Base-by-base conservation (phyloP, 1,284 basidiomycete species). In the Calocybe gambosa region DNA sequence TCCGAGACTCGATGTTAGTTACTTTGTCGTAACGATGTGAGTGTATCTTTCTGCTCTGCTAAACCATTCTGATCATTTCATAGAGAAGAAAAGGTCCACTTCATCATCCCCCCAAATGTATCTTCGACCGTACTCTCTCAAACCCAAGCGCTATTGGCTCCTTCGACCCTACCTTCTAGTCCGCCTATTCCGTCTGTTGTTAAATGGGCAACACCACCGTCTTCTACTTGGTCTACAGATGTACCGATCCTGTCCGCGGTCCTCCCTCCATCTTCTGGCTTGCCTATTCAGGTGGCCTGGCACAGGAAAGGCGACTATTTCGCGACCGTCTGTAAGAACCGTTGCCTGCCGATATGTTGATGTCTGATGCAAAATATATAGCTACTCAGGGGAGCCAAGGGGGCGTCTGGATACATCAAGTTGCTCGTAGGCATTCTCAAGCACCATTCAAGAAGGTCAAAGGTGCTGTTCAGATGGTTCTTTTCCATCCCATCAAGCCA, bases 281-380 rank as follows among this genome's bases (percentile, higher is more conserved):
- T 88, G 39, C 80, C 88, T 7, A 89, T 83, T 62, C 90, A 96
- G 59, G 75, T 98, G 12, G 68, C 85, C 29, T 99, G 94, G 93
- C 96, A 99, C 66, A 75, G 86, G 51, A 85, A 87, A 60, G 96
- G 96, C 43, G 96, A 99, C 66, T 99, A 99, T 63, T 77, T 99
- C 56, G 84, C 95, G 44, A 93, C 90, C 41, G 93, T 99, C 47
- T 82, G 84, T 87, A 61, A 65, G 86, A 45, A 37, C 16, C 43
- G 45, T 26, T 26, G 5, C 18, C 47, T 49, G 45, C 55, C 35
- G 45, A 41, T 41, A 29, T 16, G 15, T 26, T 10, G 31, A 36
- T 47, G 31, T 20, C 19, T 39, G 16, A 33, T 5, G 49, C 47
- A 35, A 45, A 47, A 40, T 39, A 39, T 47, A 50, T 50, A 87